Evolutionary conservation across 2,329 filamentous ascomycete genomes (phyloP).

Genomic region (Pseudogymnoascus sp.): DNA sequence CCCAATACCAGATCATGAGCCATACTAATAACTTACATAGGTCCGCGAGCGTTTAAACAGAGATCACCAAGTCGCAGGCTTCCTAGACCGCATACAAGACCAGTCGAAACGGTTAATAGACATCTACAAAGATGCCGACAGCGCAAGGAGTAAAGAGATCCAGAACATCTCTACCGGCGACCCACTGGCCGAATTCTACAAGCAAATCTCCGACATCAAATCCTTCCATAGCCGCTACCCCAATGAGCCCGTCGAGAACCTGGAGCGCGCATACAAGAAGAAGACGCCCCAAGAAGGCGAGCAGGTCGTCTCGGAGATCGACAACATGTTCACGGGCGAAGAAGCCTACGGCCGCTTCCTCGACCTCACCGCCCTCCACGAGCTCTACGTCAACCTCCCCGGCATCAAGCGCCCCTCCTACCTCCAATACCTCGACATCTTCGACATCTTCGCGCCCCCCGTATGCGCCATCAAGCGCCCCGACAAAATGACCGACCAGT

Average conservation of each 20-base stretch:
- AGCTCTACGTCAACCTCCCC: constrained; percentile 83
- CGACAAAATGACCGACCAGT: constrained; percentile 87
- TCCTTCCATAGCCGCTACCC: constrained; percentile 87
- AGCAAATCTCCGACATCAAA: constrained; percentile 72
- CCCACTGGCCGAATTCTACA: constrained; percentile 86
- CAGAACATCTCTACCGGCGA: constrained; percentile 80
- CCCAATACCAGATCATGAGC: not conserved
- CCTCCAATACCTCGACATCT: constrained; percentile 84
- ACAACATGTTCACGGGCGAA: constrained; percentile 91
- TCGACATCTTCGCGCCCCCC: constrained; percentile 77
- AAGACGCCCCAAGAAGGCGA: constrained; percentile 59
- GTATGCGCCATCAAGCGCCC: constrained; percentile 66
- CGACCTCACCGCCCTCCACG: constrained; percentile 77
- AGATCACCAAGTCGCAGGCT: constrained; percentile 85
- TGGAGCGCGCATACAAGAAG: constrained; percentile 84
- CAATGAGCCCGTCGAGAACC: constrained; percentile 90
- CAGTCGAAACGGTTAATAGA: constrained; percentile 75
- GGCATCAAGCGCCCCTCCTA: constrained; percentile 81
- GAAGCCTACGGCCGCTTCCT: constrained; percentile 91
- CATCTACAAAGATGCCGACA: constrained; percentile 76
- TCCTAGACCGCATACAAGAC: constrained; percentile 78
- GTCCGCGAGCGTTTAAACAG: constrained; percentile 82
- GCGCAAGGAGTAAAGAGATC: constrained; percentile 68
- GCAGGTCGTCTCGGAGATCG: constrained; percentile 61
- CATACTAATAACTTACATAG: constrained; percentile 37